Evolutionary conservation across 441 rosid genomes (phyloP), one percentile per base, ranked within the genome.

Genomic region (Pelargonium fulgidum): DNA sequence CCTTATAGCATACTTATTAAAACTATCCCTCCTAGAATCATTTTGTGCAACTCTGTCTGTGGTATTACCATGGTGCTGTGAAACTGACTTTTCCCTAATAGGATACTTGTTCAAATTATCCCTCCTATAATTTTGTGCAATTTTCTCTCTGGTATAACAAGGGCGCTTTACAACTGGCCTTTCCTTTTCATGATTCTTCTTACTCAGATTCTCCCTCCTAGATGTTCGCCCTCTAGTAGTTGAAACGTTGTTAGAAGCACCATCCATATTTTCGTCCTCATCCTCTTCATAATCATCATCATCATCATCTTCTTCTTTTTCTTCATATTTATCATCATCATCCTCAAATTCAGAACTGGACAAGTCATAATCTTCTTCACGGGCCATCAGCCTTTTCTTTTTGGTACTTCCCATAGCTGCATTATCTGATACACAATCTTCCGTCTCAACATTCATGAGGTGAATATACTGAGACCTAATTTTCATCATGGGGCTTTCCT

Each of bases 401-500:
- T 73, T 72, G 67, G 68, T 82, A 76, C 74, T 87, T 64, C 83
- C 85, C 58, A 79, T 62, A 17, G 83, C 74, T 14, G 70, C 67
- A 67, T 73, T 68, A 62, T 74, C 72, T 19, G 56, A 72, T 69
- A 82, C 85, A 26, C 56, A 69, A 12, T 79, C 84, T 79, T 85
- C 87, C 75, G 65, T 78, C 70, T 65, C 85, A 8, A 48, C 79
- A 75, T 82, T 82, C 96, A 93, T 93, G 52, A 93, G 87, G 75
- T 93, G 96, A 79, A 87, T 70, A 68, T 91, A 93, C 71, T 75
- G 84, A 73, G 73, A 86, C 77, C 96, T 77, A 61, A 85, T 71
- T 2, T 74, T 75, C 79, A 78, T 80, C 78, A 91, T 52, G 4
- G 85, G 77, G 78, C 84, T 86, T 61, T 77, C 81, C 79, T 91